Conservation (phyloP, 495 filamentous ascomycete species). For the Penicillium angulare region DNA sequence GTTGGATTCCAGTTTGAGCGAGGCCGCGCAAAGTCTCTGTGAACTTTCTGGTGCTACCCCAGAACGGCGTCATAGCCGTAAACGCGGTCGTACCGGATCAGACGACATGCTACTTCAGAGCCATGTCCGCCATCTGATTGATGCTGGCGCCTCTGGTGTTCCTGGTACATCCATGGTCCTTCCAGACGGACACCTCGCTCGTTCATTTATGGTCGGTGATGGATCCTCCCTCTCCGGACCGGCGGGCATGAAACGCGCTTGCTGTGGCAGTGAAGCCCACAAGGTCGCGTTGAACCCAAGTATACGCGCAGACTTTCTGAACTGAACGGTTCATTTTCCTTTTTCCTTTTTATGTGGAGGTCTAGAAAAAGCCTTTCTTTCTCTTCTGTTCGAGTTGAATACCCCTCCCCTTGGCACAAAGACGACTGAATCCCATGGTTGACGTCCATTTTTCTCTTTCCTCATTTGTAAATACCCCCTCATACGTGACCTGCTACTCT, state of each 20-base stretch:
- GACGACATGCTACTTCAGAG: slow-evolving; percentile 68
- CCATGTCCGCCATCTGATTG: slow-evolving; percentile 63
- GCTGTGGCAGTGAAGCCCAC: slow-evolving; percentile 44
- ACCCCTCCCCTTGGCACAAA: background rate
- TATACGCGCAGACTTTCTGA: slow-evolving; percentile 37
- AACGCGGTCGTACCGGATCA: slow-evolving; percentile 69
- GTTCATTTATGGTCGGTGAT: slow-evolving; percentile 33
- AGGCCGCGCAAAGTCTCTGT: slow-evolving; percentile 68
- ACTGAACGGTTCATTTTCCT: slow-evolving; percentile 22
- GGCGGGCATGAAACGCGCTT: slow-evolving; percentile 47
- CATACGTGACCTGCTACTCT: background rate
- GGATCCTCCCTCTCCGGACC: slow-evolving; percentile 34
- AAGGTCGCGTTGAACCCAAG: slow-evolving; percentile 40
- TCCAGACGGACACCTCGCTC: slow-evolving; percentile 39
- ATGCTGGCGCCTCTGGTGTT: slow-evolving; percentile 26
- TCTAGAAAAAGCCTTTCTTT: slow-evolving; percentile 25
- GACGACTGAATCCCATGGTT: slow-evolving; percentile 4
- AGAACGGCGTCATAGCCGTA: slow-evolving; percentile 44
- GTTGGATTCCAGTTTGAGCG: slow-evolving; percentile 38
- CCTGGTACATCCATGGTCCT: slow-evolving; percentile 33
- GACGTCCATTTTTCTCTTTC: slow-evolving; percentile 5
- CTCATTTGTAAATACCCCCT: slow-evolving; percentile 16
- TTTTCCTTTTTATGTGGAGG: slow-evolving; percentile 21
- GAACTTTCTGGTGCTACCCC: slow-evolving; percentile 53
- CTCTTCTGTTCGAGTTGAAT: background rate